A percentile compares a stretch with the other conserved stretches of the same genome.
Conservation (phyloP, 345 rosid species). For the Angophora floribunda region DNA sequence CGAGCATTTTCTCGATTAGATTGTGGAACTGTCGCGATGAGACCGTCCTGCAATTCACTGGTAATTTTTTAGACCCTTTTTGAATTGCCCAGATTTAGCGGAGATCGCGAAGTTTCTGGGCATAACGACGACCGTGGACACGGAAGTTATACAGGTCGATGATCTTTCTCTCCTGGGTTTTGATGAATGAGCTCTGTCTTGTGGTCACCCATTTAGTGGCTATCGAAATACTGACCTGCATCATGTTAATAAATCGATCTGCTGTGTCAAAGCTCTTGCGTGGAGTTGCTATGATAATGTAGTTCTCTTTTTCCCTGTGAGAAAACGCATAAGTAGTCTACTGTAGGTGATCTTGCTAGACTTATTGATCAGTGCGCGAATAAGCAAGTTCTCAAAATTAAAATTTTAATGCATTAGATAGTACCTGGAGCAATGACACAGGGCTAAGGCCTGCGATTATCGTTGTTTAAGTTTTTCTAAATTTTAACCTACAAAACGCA, state of each 20-base stretch:
- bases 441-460: background rate
- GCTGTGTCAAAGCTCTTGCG: background rate
- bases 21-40: background rate
- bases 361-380: background rate
- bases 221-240: background rate
- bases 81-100: conserved; percentile 51
- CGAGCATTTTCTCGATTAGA: background rate
- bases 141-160: conserved; percentile 81
- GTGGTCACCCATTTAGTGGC: background rate
- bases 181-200: background rate
- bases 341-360: background rate
- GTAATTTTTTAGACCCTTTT: background rate
- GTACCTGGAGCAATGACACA: background rate
- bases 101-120: conserved; percentile 97
- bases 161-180: background rate
- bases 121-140: conserved; percentile 65
- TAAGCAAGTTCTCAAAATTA: background rate
- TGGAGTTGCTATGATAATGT: background rate
- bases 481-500: background rate
- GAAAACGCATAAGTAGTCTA: background rate
- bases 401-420: background rate
- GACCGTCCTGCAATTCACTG: background rate
- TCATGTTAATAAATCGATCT: background rate
- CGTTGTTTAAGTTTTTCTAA: background rate
- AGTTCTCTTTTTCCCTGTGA: too few species aligned